Evolutionary conservation across 495 filamentous ascomycete species (phyloP).

Genomic region (Trichocladium antarcticum): DNA sequence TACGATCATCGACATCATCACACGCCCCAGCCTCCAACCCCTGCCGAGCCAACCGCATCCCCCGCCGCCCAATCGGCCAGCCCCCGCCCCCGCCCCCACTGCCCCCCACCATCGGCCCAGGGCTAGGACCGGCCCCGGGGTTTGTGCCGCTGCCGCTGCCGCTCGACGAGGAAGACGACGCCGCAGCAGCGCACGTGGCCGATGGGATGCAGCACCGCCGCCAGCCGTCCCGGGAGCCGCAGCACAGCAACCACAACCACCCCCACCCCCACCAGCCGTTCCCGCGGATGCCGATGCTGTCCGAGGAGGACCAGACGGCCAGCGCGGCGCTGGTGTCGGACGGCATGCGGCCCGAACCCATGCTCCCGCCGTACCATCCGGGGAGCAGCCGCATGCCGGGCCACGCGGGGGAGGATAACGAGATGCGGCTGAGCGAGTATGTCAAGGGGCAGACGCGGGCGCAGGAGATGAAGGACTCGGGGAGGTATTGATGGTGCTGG

Average conservation of each 20-base stretch:
- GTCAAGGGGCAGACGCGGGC: conserved; percentile 31
- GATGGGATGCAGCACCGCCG: conserved; percentile 20
- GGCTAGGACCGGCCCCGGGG: neutral
- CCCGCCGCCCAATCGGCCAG: conserved; percentile 7
- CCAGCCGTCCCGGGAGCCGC: neutral
- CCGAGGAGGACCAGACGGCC: conserved; percentile 16
- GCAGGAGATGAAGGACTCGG: conserved; percentile 30
- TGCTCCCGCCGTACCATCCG: conserved; percentile 15
- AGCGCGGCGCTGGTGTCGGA: conserved; percentile 29
- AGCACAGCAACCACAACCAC: neutral
- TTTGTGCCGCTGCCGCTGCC: conserved; percentile 10
- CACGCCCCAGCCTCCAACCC: neutral
- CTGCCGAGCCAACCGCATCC: neutral
- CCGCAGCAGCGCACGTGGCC: conserved; percentile 17
- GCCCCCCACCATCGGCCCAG: neutral
- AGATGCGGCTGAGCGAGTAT: conserved; percentile 31
- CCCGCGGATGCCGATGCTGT: conserved; percentile 15
- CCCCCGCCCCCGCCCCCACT: neutral
- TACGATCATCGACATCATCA: conserved; percentile 5
- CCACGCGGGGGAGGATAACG: conserved; percentile 27
- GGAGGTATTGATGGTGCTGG: conserved; percentile 14
- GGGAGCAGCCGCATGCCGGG: conserved; percentile 25
- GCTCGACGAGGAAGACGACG: conserved; percentile 17
- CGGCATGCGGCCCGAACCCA: conserved; percentile 22
- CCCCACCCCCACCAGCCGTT: neutral